Conservation (phyloP, 345 rosid species). For the Dovyalis caffra region DNA sequence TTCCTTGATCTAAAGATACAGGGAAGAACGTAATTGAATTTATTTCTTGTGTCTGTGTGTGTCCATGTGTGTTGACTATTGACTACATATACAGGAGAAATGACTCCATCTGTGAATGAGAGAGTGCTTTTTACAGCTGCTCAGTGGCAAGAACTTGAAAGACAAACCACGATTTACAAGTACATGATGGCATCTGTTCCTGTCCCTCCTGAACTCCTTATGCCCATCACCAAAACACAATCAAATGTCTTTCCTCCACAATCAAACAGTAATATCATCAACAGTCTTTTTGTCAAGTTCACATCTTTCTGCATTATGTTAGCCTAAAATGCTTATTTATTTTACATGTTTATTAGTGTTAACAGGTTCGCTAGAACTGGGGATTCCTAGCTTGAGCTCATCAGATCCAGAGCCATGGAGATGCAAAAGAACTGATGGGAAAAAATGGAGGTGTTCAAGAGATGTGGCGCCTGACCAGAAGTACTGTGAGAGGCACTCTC, state of each 20-base stretch:
- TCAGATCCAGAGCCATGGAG: slow-evolving; percentile 69
- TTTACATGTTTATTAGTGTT: neutral
- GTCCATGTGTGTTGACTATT: neutral
- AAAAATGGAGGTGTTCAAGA: slow-evolving; percentile 80
- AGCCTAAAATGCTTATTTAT: neutral
- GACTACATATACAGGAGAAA: slow-evolving; percentile 38
- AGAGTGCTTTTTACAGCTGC: slow-evolving; percentile 64
- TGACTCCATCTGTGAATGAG: slow-evolving; percentile 35
- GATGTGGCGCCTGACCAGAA: slow-evolving; percentile 68
- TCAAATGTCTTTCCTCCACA: slow-evolving; percentile 31
- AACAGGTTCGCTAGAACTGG: slow-evolving; percentile 19
- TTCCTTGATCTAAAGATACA: neutral
- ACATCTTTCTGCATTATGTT: neutral
- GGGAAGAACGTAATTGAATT: neutral
- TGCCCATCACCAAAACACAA: slow-evolving; percentile 26
- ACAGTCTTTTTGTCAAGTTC: neutral
- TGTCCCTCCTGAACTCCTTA: slow-evolving; percentile 74
- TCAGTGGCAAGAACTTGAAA: slow-evolving; percentile 78
- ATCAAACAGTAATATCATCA: slow-evolving; percentile 10
- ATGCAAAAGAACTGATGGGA: slow-evolving; percentile 74
- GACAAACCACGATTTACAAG: slow-evolving; percentile 83
- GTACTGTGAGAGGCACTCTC: slow-evolving; percentile 75
- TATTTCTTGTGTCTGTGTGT: slow-evolving; percentile 2
- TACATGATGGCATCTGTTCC: slow-evolving; percentile 80
- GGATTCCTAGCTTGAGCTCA: slow-evolving; percentile 15